These are phyloP conservation scores for Tillandsia fasciculata DNA, from an alignment of 176 grass and related monocot genomes.

Conservation along the genomic window DNA sequence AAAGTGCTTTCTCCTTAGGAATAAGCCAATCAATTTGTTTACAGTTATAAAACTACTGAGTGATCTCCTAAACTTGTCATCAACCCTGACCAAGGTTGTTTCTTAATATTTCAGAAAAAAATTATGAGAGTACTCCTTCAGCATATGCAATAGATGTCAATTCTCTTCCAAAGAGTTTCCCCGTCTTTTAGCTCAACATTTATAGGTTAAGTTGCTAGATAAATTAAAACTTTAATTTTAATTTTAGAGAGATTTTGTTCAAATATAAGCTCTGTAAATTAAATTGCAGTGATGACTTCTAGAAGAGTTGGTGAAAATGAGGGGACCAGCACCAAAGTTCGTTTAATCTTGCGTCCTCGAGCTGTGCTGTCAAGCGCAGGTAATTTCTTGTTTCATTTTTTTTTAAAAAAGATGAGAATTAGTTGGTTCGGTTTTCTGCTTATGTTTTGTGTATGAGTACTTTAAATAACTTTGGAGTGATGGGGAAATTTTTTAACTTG, in stretches of 20 bases:
- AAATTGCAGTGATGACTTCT: conserved; percentile 3
- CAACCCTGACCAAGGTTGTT: not conserved
- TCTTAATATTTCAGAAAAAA: conserved; percentile 14
- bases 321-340: conserved; percentile 10
- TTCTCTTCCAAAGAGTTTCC: conserved; percentile 3
- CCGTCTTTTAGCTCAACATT: conserved; percentile 6
- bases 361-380: conserved; percentile 38
- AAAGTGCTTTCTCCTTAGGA: not conserved
- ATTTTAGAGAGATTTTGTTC: not conserved
- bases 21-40: not conserved
- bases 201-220: conserved; percentile 7
- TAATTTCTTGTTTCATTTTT: conserved; percentile 3
- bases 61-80: not conserved
- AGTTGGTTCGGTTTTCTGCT: too few species aligned
- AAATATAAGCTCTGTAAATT: conserved; percentile 1
- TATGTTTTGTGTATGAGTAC: too few species aligned
- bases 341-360: conserved; percentile 24
- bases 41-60: not conserved
- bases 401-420: too few species aligned
- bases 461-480: too few species aligned
- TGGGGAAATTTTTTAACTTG: too few species aligned
- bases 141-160: conserved; percentile 8
- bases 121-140: conserved; percentile 19
- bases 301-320: conserved; percentile 7
- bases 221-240: not conserved